Percentiles rank a stretch among this genome's conserved stretches.
These are phyloP conservation scores for Noccaea caerulescens DNA, from an alignment of 345 rosid genomes.

Conservation along the genomic window DNA sequence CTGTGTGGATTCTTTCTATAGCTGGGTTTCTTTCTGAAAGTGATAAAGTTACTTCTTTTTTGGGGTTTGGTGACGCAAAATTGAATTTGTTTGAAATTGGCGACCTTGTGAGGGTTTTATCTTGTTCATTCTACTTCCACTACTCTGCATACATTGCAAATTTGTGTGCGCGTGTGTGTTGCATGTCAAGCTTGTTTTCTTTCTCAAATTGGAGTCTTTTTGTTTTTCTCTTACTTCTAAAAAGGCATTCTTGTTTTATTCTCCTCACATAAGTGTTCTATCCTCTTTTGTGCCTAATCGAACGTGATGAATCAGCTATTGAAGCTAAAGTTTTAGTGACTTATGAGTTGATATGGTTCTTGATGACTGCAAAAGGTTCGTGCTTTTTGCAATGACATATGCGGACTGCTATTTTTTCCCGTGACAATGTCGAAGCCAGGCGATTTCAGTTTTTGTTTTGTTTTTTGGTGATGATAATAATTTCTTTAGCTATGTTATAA, in stretches of 20 bases:
- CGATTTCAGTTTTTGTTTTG: slow-evolving; percentile 9
- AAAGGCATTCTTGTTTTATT: background rate
- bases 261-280: background rate
- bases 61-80: slow-evolving; percentile 19
- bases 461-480: background rate
- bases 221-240: background rate
- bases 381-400: slow-evolving; percentile 21
- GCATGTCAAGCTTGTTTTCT: slow-evolving; percentile 13
- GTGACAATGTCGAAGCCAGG: background rate
- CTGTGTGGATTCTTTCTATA: background rate
- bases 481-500: background rate
- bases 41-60: slow-evolving; percentile 30
- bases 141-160: background rate
- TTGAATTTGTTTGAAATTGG: background rate
- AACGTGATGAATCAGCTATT: background rate
- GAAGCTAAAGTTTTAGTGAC: background rate
- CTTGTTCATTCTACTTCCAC: background rate
- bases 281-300: background rate
- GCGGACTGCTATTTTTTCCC: slow-evolving; percentile 1
- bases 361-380: slow-evolving; percentile 18
- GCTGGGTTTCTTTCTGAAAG: background rate
- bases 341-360: background rate
- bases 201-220: background rate
- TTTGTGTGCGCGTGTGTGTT: background rate
- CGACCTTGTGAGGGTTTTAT: background rate